Conservation (phyloP, 257 asterid genomes). For the Datura wrightii region DNA sequence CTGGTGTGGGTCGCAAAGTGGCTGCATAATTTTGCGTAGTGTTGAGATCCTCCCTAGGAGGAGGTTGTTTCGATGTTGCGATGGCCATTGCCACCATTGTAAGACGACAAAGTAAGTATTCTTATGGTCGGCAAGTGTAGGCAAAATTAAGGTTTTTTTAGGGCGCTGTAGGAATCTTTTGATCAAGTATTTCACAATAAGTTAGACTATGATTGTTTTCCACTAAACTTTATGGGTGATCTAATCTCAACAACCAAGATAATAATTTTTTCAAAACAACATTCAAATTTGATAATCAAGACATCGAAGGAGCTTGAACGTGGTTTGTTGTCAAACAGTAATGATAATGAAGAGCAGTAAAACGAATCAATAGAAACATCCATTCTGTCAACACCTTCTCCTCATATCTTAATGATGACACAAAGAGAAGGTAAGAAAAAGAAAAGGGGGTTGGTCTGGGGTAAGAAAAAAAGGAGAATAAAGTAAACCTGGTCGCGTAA, state of each 20-base stretch:
- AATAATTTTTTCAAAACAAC: background rate
- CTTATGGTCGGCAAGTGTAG: too few species aligned
- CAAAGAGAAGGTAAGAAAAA: background rate
- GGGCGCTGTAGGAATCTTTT: too few species aligned
- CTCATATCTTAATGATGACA: background rate
- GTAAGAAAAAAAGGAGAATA: background rate
- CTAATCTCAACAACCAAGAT: background rate
- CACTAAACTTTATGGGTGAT: too few species aligned
- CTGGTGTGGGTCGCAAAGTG: too few species aligned
- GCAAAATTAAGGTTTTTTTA: too few species aligned
- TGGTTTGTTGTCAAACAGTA: background rate
- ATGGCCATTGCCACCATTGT: too few species aligned
- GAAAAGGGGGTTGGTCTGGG: background rate
- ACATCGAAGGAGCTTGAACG: background rate
- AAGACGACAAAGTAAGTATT: too few species aligned
- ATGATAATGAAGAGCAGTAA: background rate
- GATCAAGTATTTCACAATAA: too few species aligned
- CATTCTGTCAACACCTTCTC: background rate
- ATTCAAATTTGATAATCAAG: background rate
- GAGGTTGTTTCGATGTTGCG: too few species aligned
- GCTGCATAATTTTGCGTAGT: too few species aligned
- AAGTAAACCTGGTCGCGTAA: constrained; percentile 67
- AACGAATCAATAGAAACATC: background rate
- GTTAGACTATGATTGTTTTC: too few species aligned
- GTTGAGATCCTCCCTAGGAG: too few species aligned